phyloP scores from a whole-genome alignment of 805 yeast genomes.

The Suhomyces emberorum region DNA sequence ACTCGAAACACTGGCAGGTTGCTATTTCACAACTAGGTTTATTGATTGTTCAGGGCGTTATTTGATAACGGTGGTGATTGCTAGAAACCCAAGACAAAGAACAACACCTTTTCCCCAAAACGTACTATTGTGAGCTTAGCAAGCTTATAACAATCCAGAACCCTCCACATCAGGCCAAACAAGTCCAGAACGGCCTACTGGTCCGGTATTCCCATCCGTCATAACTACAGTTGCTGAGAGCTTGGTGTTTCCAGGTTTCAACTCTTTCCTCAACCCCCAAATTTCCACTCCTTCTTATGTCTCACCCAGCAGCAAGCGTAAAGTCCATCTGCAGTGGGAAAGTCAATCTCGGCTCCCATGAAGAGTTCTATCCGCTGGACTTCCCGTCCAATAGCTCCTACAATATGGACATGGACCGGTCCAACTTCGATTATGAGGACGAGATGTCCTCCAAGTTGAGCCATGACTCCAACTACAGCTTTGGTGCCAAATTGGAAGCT shows the following conservation, averaged over 20 bases:
- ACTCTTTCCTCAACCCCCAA: background rate
- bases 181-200: too few species aligned
- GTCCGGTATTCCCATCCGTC: background rate
- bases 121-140: too few species aligned
- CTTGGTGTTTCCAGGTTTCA: too few species aligned
- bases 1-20: too few species aligned
- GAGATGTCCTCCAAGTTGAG: slow-evolving; percentile 14
- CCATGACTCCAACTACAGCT: slow-evolving; percentile 16
- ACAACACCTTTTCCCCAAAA: too few species aligned
- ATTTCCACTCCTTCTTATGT: slow-evolving; percentile 26
- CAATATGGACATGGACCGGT: background rate
- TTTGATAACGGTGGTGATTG: too few species aligned
- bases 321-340: slow-evolving; percentile 38
- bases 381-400: background rate
- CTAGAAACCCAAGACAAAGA: too few species aligned
- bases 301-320: slow-evolving; percentile 43
- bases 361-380: slow-evolving; percentile 13
- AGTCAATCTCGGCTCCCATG: slow-evolving; percentile 24
- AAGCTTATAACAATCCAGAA: too few species aligned
- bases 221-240: background rate
- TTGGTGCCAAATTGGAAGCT: background rate
- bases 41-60: too few species aligned
- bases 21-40: too few species aligned
- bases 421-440: slow-evolving; percentile 10
- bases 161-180: too few species aligned